Evolutionary conservation across 768 basidiomycete genomes (phyloP).

Genomic region (Tulasnella calospora): DNA sequence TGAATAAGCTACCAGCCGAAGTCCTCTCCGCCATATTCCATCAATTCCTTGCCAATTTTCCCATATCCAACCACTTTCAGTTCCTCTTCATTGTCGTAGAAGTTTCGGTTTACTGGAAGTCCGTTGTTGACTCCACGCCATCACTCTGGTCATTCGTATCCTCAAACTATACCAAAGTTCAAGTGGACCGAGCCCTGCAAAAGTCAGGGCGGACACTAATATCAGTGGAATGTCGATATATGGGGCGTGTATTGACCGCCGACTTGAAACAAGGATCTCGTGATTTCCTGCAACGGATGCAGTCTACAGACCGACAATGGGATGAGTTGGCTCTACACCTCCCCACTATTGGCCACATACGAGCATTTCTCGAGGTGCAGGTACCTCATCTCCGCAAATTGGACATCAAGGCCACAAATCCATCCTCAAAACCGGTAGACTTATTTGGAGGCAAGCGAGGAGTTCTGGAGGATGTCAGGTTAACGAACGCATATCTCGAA

Average conservation of each 20-base stretch:
- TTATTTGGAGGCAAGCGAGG: neutral
- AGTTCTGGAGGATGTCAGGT: neutral
- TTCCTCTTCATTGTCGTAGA: neutral
- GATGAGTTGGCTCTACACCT: neutral
- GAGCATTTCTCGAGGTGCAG: neutral
- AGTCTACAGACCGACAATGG: neutral
- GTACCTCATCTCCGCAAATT: neutral
- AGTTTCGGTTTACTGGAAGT: neutral
- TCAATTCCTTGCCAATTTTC: neutral
- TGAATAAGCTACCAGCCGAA: neutral
- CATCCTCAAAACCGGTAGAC: neutral
- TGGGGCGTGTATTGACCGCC: neutral
- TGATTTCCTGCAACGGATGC: neutral
- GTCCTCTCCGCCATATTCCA: conserved; percentile 12
- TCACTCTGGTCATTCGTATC: conserved; percentile 1
- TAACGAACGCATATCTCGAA: neutral
- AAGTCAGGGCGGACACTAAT: neutral
- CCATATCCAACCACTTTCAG: neutral
- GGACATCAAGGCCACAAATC: neutral
- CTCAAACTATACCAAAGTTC: neutral
- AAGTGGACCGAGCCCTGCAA: neutral
- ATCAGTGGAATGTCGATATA: neutral
- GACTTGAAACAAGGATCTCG: neutral
- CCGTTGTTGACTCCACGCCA: neutral
- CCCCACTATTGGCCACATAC: neutral